Evolutionary conservation across 1,139 yeast species (phyloP).

Genomic region (Taiozyma sp.): DNA sequence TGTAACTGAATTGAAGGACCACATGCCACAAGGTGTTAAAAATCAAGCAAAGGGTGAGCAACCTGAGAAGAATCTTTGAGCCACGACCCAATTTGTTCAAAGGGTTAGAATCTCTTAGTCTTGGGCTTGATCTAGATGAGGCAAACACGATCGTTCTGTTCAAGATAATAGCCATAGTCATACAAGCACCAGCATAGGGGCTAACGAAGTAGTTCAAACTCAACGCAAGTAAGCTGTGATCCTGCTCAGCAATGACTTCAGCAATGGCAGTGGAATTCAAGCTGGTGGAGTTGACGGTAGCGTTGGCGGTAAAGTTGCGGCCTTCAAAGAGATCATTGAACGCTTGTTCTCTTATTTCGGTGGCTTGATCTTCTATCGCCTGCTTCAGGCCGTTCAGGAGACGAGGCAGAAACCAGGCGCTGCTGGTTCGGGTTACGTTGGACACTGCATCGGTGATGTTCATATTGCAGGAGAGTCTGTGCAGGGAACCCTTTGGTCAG

Average conservation of each 20-base stretch:
- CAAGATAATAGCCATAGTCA: slow-evolving; percentile 58
- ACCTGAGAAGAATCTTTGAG: slow-evolving; percentile 29
- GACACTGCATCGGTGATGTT: not conserved
- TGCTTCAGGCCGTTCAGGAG: not conserved
- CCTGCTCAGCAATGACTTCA: not conserved
- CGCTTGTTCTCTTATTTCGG: not conserved
- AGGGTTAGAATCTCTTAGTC: not conserved
- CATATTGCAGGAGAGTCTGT: not conserved
- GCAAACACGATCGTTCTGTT: slow-evolving; percentile 67
- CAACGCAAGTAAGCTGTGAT: slow-evolving; percentile 4
- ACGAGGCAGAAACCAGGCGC: not conserved
- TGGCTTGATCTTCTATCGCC: slow-evolving; percentile 1
- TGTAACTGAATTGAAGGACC: slow-evolving; percentile 4
- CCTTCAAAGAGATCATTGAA: not conserved
- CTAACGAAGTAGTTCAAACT: slow-evolving; percentile 36
- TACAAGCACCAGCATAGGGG: slow-evolving; percentile 47
- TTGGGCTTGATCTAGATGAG: slow-evolving; percentile 31
- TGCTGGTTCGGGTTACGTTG: not conserved
- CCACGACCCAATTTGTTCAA: slow-evolving; percentile 23
- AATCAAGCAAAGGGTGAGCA: slow-evolving; percentile 23
- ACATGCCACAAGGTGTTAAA: slow-evolving; percentile 7
- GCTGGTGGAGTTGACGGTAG: not conserved
- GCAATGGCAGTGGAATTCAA: not conserved
- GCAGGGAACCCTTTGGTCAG: not conserved
- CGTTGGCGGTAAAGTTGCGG: not conserved